phyloP scores from a whole-genome alignment of 805 yeast genomes.

The Kodamaea fukazawae region DNA sequence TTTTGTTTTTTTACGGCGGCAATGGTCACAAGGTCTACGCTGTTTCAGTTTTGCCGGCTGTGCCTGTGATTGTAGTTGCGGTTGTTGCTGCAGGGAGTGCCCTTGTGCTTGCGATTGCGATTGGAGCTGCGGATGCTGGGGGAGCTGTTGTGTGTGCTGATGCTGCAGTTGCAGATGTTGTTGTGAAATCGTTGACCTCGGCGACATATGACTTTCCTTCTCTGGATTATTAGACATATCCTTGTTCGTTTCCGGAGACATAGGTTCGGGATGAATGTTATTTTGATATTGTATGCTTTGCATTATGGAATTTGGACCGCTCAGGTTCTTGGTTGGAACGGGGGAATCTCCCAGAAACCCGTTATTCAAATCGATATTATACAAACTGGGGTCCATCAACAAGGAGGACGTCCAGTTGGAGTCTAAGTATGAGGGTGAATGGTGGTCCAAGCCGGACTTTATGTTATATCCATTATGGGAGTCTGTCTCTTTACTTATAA shows the following conservation, averaged over 20 bases:
- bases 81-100: not conserved
- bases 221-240: not conserved
- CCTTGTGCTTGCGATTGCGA: not conserved
- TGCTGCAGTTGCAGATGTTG: slow-evolving; percentile 7
- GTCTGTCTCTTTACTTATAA: no score
- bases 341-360: not conserved
- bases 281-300: slow-evolving; percentile 33
- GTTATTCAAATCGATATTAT: slow-evolving; percentile 30
- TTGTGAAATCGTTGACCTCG: not conserved
- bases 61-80: not conserved
- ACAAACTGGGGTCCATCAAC: slow-evolving; percentile 31
- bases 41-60: slow-evolving; percentile 30
- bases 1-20: slow-evolving; percentile 74
- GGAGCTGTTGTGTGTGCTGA: not conserved
- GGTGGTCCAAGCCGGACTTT: slow-evolving; percentile 5
- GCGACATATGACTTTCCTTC: not conserved
- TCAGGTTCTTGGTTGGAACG: not conserved
- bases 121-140: slow-evolving; percentile 2
- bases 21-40: slow-evolving; percentile 77
- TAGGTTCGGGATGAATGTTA: slow-evolving; percentile 17
- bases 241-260: not conserved
- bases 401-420: slow-evolving; percentile 34
- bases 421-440: slow-evolving; percentile 18
- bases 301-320: slow-evolving; percentile 21
- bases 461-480: not conserved